phyloP scores from a whole-genome alignment of 345 rosid species.

The Pugionium dolabratum region DNA sequence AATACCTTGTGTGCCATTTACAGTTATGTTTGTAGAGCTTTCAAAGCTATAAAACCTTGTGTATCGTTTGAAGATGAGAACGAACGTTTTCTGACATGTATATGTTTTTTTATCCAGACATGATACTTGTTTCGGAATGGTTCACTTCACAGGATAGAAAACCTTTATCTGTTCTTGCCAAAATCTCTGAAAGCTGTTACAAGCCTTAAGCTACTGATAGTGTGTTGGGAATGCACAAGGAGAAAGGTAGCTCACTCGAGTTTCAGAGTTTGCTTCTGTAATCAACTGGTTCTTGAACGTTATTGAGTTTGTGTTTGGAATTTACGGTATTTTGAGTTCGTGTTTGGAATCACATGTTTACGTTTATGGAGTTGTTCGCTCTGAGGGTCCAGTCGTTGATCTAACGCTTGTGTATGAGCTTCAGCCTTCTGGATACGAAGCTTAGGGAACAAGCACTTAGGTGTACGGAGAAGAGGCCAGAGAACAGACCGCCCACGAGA shows the following conservation, averaged over 20 bases:
- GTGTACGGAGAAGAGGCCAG: conserved; percentile 63
- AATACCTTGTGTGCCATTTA: too few relatives aligned
- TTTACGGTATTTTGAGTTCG: background rate
- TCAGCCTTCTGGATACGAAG: conserved; percentile 35
- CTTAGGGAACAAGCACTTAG: conserved; percentile 57
- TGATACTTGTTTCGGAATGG: background rate
- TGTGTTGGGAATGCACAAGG: conserved; percentile 67
- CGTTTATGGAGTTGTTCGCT: conserved; percentile 58
- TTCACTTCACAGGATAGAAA: background rate
- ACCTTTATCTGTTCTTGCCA: background rate
- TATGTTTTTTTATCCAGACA: conserved; percentile 71
- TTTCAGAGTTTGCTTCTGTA: conserved; percentile 42
- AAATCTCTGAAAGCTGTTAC: background rate
- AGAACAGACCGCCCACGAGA: conserved; percentile 68
- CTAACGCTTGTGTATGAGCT: conserved; percentile 51
- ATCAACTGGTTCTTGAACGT: background rate
- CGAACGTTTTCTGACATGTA: too few relatives aligned
- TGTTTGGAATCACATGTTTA: conserved; percentile 61
- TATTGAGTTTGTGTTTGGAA: background rate
- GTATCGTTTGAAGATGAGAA: too few relatives aligned
- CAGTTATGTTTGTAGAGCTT: too few relatives aligned
- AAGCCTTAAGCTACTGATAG: conserved; percentile 40
- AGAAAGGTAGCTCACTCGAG: conserved; percentile 66
- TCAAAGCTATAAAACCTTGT: too few relatives aligned
- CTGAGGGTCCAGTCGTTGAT: conserved; percentile 48